A percentile compares a stretch with the other conserved stretches of the same genome.
These are phyloP conservation scores for Dispira simplex DNA, from an alignment of 192 early-diverging fungal genomes.

Conservation along the genomic window DNA sequence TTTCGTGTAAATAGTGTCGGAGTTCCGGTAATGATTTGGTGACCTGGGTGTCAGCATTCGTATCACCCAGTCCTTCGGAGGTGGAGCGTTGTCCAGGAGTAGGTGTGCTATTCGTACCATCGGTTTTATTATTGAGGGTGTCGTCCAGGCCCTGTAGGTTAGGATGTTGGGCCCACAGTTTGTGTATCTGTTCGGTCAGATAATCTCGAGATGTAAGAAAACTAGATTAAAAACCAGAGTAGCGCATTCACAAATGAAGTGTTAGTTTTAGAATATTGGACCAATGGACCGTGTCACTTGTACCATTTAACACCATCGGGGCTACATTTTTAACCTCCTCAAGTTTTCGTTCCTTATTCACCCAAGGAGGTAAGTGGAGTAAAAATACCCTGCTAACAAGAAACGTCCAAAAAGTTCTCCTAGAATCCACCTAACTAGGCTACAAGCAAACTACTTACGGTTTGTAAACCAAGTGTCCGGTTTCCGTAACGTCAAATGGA, in stretches of 20 bases:
- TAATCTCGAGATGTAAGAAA: not conserved
- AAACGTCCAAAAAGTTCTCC: not conserved
- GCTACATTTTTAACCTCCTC: not conserved
- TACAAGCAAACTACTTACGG: not conserved
- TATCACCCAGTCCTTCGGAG: not conserved
- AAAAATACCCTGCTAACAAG: not conserved
- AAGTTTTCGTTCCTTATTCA: not conserved
- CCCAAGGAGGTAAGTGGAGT: not conserved
- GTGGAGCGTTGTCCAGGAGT: not conserved
- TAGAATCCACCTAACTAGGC: not conserved
- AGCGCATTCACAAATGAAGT: not conserved
- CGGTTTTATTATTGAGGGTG: no score
- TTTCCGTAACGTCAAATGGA: constrained; percentile 8
- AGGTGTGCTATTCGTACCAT: not conserved
- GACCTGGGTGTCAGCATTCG: not conserved
- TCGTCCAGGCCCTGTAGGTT: not conserved
- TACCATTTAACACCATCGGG: not conserved
- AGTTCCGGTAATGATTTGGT: not conserved
- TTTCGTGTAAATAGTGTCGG: not conserved
- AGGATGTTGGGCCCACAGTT: constrained; percentile 8
- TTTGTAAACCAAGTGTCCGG: constrained; percentile 1
- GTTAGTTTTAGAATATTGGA: not conserved
- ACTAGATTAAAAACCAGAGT: not conserved
- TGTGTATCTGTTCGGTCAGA: not conserved
- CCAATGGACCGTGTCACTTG: not conserved